Evolutionary conservation across 768 basidiomycete genomes (phyloP), one percentile per base, ranked within the genome.

Genomic region (Rhodotorula paludigena): DNA sequence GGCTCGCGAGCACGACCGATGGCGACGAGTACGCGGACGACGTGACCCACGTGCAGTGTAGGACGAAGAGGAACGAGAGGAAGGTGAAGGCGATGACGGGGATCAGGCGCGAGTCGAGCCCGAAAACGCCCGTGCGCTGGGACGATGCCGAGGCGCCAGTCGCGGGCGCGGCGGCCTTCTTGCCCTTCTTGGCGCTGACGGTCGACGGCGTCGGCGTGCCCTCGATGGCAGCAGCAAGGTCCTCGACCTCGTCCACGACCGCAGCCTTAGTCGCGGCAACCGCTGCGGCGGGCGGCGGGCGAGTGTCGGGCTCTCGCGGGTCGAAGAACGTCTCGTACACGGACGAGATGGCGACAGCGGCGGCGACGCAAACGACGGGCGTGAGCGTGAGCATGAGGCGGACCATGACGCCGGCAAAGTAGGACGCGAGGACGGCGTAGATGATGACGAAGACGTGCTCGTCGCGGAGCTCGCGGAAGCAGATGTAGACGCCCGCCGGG

Each of bases 391-490:
- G 83, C 91, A 99, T 98, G 67, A 98, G 83, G 64, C 96, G 92
- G 71, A 99, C 96, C 96, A 99, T 99, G 77, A 99, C 94, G 49
- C 96, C 96, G 9, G 96, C 94, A 76, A 99, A 99, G 83, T 99
- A 99, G 78, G 90, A 92, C 55, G 89, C 91, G 76, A 98, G 85
- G 71, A 90, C 85, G 32, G 96, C 87, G 79, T 98, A 99, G 79
- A 98, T 92, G 81, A 99, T 94, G 74, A 99, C 90, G 78, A 99
- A 99, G 71, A 99, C 82, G 76, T 99, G 96, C 77, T 97, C 96
- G 77, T 99, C 96, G 36, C 91, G 86, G 30, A 99, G 83, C 75
- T 93, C 84, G 67, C 85, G 86, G 90, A 98, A 98, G 80, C 92
- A 96, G 54, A 96, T 80, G 76, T 89, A 82, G 44, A 98, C 91